phyloP scores from a whole-genome alignment of 352 stramenopile genomes.

The Globisporangium apiculatum region DNA sequence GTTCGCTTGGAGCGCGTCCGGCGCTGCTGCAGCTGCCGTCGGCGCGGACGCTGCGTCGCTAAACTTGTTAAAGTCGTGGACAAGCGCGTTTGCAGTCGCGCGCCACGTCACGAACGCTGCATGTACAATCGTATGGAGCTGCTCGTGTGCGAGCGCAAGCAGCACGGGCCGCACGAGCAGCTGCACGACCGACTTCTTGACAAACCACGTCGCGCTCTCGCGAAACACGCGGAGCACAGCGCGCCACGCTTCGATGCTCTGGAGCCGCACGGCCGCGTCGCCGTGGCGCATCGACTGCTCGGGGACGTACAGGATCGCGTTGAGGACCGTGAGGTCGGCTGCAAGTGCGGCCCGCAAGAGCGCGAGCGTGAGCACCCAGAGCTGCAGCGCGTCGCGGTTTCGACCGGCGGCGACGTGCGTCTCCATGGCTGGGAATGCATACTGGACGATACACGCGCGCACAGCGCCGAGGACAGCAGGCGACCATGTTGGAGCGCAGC shows the following conservation, averaged over 20 bases:
- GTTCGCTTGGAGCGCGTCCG: conserved; percentile 26
- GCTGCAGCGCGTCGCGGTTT: conserved; percentile 32
- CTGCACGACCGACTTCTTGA: conserved; percentile 43
- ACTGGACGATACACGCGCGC: conserved; percentile 35
- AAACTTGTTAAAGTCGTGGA: conserved; percentile 47
- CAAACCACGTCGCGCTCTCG: conserved; percentile 39
- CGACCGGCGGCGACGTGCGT: conserved; percentile 32
- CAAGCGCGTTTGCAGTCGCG: conserved; percentile 28
- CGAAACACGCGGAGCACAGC: conserved; percentile 44
- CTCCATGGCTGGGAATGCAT: conserved; percentile 52
- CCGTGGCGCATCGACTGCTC: conserved; percentile 43
- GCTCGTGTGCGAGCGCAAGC: conserved; percentile 39
- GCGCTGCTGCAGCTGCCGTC: not conserved
- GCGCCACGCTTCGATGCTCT: conserved; percentile 46
- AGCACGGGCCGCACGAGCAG: conserved; percentile 43
- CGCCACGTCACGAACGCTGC: conserved; percentile 41
- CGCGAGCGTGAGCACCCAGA: conserved; percentile 53
- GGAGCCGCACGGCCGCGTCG: conserved; percentile 35
- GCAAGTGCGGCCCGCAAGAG: conserved; percentile 34
- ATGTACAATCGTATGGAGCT: conserved; percentile 39
- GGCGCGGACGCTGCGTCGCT: conserved; percentile 5
- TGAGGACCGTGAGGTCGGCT: conserved; percentile 35
- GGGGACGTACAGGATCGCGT: conserved; percentile 44
- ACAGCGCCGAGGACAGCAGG: conserved; percentile 21
- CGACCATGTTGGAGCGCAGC: conserved; percentile 26